Evolutionary conservation across 202 grass and related monocot species (phyloP).

Genomic region (Thinopyrum obtusiflorum): DNA sequence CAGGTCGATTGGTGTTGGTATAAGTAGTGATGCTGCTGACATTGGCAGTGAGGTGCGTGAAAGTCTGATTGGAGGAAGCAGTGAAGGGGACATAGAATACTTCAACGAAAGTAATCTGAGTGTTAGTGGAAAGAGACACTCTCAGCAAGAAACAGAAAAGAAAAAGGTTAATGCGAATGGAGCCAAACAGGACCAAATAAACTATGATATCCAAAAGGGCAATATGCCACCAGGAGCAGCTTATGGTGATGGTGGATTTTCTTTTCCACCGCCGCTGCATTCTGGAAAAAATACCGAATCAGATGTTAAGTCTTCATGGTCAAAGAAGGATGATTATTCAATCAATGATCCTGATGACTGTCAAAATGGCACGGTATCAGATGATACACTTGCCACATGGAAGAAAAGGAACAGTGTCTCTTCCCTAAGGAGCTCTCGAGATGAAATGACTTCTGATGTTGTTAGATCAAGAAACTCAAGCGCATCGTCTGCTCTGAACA

Average conservation of each 20-base stretch:
- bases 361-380: slow-evolving; percentile 61
- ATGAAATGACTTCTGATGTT: slow-evolving; percentile 78
- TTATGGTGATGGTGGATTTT: slow-evolving; percentile 60
- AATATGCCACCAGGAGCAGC: slow-evolving; percentile 41
- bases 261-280: slow-evolving; percentile 74
- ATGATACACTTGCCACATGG: slow-evolving; percentile 87
- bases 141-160: slow-evolving; percentile 56
- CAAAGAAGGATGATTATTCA: slow-evolving; percentile 63
- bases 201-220: slow-evolving; percentile 40
- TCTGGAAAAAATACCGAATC: slow-evolving; percentile 47
- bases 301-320: slow-evolving; percentile 62
- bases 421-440: slow-evolving; percentile 68
- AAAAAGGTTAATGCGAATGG: slow-evolving; percentile 44
- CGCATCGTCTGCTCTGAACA: slow-evolving; percentile 61
- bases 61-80: slow-evolving; percentile 97
- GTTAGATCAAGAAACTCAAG: slow-evolving; percentile 78
- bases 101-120: slow-evolving; percentile 64
- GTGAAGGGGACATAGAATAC: slow-evolving; percentile 90
- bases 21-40: slow-evolving; percentile 95
- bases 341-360: slow-evolving; percentile 55
- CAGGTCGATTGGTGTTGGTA: slow-evolving; percentile 94
- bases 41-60: slow-evolving; percentile 95
- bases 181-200: slow-evolving; percentile 47
- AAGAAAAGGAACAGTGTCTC: slow-evolving; percentile 79
- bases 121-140: slow-evolving; percentile 55